Evolutionary conservation across 805 yeast genomes (phyloP).

Genomic region (Cyberlindnera suaveolens): DNA sequence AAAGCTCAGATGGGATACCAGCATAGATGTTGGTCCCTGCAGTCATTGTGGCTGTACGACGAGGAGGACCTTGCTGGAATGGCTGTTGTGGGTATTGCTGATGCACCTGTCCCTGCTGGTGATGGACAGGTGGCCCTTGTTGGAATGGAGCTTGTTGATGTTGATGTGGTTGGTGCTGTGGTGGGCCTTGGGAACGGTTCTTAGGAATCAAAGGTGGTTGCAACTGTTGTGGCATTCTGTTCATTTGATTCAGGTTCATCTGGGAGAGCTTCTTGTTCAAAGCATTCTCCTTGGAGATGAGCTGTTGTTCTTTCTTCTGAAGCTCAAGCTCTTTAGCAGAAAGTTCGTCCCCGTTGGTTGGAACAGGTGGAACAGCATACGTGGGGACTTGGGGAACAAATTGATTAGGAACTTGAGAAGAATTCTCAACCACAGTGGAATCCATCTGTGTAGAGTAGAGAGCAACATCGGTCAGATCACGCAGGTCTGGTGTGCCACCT

Average conservation of each 20-base stretch:
- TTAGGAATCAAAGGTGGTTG: conserved; percentile 3
- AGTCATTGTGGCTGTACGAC: conserved; percentile 23
- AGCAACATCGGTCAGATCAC: conserved; percentile 23
- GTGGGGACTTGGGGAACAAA: neutral
- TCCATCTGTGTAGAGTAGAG: conserved; percentile 17
- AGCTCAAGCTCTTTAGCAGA: conserved; percentile 23
- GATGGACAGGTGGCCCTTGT: conserved; percentile 2
- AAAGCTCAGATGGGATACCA: conserved; percentile 9
- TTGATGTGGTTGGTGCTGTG: conserved; percentile 4
- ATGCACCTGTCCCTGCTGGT: conserved; percentile 3
- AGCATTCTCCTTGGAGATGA: conserved; percentile 21
- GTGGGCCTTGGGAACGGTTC: conserved; percentile 1
- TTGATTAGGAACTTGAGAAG: neutral
- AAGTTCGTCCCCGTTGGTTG: conserved; percentile 8
- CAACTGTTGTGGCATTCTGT: conserved; percentile 12
- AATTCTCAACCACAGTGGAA: conserved; percentile 7
- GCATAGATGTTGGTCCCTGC: conserved; percentile 11
- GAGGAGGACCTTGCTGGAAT: conserved; percentile 20
- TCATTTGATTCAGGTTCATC: conserved; percentile 5
- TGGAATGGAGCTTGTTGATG: conserved; percentile 1
- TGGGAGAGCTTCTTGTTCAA: conserved; percentile 20
- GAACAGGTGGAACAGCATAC: neutral
- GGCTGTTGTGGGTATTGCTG: conserved; percentile 16
- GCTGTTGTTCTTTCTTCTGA: conserved; percentile 20
- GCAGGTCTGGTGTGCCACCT: conserved; percentile 25